Base-by-base conservation (phyloP, 2,329 filamentous ascomycete species). In the Pestalotiopsis sp. region DNA sequence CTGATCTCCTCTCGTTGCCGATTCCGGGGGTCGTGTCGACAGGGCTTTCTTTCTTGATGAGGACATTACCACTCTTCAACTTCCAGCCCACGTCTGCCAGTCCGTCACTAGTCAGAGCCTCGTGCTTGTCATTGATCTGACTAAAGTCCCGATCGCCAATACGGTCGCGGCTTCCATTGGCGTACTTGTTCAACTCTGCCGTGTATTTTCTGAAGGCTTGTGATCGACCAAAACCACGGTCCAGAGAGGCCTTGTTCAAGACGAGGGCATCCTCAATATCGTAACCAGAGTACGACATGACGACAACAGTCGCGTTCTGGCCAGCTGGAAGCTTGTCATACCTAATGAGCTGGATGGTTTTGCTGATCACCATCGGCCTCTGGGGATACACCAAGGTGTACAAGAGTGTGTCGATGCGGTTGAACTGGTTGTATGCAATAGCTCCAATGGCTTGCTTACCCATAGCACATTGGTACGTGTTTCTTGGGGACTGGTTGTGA, bases 391-490 rank as follows among this genome's bases (percentile, higher is more conserved):
- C 96, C 84, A 99, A 93, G 1, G 97, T 93, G 78, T 98, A 98
- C 6, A 99, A 88, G 17, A 99, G 86, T 0, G 95, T 98, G 77
- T 99, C 96, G 79, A 99, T 98, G 68, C 96, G 91, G 75, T 95
- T 93, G 82, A 98, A 97, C 80, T 99, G 96, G 78, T 99, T 99
- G 78, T 97, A 97, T 17, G 95, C 96, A 78, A 99, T 98, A 41
- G 95, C 95, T 41, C 96, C 96, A 79, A 99, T 98, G 52, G 96
- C 96, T 92, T 99, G 96, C 83, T 99, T 99, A 88, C 96, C 96
- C 96, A 99, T 99, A 82, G 96, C 96, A 83, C 95, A 98, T 86
- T 98, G 95, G 77, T 99, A 99, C 0, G 96, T 99, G 79, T 99
- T 99, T 86, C 96, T 89, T 11, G 96, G 96, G 17, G 97, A 99